A percentile compares a stretch with the other conserved stretches of the same genome.
phyloP scores from a whole-genome alignment of 441 rosid genomes.

The Gossypium gossypioides region DNA sequence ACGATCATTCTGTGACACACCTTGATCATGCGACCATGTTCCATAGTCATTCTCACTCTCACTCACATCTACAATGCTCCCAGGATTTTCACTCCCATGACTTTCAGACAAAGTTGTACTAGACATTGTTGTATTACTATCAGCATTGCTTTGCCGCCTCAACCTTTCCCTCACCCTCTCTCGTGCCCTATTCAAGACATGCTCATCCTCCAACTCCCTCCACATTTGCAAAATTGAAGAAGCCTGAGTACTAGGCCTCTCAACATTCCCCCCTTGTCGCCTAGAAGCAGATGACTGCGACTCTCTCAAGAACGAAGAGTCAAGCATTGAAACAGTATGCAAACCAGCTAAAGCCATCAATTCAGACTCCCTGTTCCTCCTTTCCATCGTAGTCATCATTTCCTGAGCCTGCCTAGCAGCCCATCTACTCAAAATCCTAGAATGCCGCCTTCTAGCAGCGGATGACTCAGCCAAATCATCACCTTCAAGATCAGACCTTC shows the following conservation, averaged over 20 bases:
- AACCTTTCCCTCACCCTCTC: conserved; percentile 67
- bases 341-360: conserved; percentile 77
- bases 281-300: conserved; percentile 57
- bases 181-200: conserved; percentile 60
- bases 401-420: conserved; percentile 85
- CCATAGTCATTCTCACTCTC: conserved; percentile 85
- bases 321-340: conserved; percentile 82
- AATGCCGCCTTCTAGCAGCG: conserved; percentile 61
- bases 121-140: conserved; percentile 36
- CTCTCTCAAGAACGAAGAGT: conserved; percentile 73
- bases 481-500: conserved; percentile 75
- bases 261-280: conserved; percentile 47
- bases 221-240: conserved; percentile 78
- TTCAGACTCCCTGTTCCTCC: conserved; percentile 79
- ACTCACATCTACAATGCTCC: conserved; percentile 52
- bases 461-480: conserved; percentile 80
- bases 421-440: conserved; percentile 67
- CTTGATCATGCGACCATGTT: conserved; percentile 57
- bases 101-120: conserved; percentile 43
- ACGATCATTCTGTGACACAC: conserved; percentile 36
- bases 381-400: conserved; percentile 83
- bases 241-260: conserved; percentile 68
- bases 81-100: conserved; percentile 59
- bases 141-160: conserved; percentile 54
- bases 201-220: conserved; percentile 90